Percentiles rank a stretch among this genome's conserved stretches.
Conservation (phyloP, 768 basidiomycete genomes). For the Mycena haematopus region DNA sequence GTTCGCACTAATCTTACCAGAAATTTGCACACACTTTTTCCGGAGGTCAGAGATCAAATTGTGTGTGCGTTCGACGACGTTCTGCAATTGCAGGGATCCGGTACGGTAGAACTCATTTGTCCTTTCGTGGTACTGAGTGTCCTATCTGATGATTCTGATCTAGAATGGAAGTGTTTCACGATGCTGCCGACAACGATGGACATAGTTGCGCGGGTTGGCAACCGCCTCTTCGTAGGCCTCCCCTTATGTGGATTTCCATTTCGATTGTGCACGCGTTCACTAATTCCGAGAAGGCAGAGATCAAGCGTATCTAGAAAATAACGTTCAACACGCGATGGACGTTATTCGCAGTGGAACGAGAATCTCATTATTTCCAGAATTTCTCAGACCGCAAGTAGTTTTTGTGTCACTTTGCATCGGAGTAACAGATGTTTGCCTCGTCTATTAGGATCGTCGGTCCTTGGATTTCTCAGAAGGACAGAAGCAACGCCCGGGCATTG, state of each 20-base stretch:
- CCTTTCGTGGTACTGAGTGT: not conserved
- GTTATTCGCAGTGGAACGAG: not conserved
- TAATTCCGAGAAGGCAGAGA: constrained; percentile 26
- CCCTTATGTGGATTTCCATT: constrained; percentile 31
- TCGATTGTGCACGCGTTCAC: not conserved
- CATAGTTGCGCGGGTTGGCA: constrained; percentile 34
- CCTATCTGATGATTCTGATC: not conserved
- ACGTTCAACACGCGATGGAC: constrained; percentile 17
- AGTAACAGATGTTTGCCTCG: not conserved
- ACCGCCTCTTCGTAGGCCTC: constrained; percentile 36
- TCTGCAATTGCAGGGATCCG: not conserved
- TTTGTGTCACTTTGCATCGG: not conserved
- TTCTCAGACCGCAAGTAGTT: constrained; percentile 17
- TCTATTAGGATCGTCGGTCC: constrained; percentile 20
- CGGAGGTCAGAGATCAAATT: constrained; percentile 44
- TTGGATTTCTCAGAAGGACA: constrained; percentile 3
- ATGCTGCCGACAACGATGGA: constrained; percentile 25
- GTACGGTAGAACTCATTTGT: not conserved
- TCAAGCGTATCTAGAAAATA: constrained; percentile 22
- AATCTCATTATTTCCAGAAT: constrained; percentile 3
- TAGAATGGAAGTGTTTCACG: constrained; percentile 30
- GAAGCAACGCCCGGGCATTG: constrained; percentile 3
- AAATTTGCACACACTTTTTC: constrained; percentile 36
- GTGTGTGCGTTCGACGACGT: constrained; percentile 23
- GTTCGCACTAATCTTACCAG: constrained; percentile 20